phyloP scores from a whole-genome alignment of 1,284 basidiomycete species.

The Cutaneotrichosporon sp. region DNA sequence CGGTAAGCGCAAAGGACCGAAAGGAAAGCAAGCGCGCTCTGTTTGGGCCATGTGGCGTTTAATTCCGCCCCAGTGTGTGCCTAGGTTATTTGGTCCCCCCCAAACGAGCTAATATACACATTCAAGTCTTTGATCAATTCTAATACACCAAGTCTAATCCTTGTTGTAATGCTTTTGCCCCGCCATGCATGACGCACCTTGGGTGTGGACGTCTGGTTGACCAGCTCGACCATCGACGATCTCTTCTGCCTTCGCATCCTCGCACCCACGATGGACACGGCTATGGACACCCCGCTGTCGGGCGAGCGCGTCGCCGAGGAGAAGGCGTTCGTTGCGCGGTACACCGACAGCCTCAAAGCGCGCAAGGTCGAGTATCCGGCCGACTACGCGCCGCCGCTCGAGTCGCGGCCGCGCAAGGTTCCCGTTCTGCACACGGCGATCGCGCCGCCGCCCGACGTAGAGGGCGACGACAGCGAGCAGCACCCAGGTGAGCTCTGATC shows the following conservation, averaged over 20 bases:
- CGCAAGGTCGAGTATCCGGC: constrained; percentile 66
- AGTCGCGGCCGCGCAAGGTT: constrained; percentile 66
- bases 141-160: background rate
- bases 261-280: background rate
- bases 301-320: constrained; percentile 58
- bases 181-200: background rate
- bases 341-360: constrained; percentile 61
- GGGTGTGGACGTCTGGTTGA: background rate
- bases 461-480: constrained; percentile 23
- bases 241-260: background rate
- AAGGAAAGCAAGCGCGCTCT: background rate
- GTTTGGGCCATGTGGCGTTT: background rate
- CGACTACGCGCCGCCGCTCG: constrained; percentile 69
- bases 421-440: constrained; percentile 58
- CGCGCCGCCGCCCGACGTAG: constrained; percentile 37
- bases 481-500: background rate
- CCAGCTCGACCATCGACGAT: background rate
- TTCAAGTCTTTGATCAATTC: too few species aligned
- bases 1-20: background rate
- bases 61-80: too few species aligned
- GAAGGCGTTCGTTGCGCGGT: constrained; percentile 64
- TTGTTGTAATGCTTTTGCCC: too few species aligned
- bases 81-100: too few species aligned
- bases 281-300: constrained; percentile 32
- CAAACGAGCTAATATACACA: too few species aligned